These are phyloP conservation scores for Colletotrichum salicis DNA, from an alignment of 2,329 filamentous ascomycete genomes.

Conservation along the genomic window DNA sequence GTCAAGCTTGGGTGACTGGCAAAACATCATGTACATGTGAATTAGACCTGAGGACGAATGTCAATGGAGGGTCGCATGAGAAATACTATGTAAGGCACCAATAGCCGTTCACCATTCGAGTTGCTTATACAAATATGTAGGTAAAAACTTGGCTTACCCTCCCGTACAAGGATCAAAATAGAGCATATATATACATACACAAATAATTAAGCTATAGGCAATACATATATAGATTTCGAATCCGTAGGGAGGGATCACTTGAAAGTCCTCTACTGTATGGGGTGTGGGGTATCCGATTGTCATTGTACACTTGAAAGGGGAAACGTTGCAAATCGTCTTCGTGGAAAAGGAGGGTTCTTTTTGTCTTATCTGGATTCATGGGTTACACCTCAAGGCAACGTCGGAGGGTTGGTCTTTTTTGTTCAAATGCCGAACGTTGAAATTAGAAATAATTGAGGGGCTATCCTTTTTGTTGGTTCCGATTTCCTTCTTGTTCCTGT, in stretches of 20 bases:
- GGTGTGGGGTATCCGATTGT: neutral
- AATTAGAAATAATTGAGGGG: neutral
- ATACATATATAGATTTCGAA: neutral
- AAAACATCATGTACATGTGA: no score
- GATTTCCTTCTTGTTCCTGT: neutral
- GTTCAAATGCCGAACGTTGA: conserved; percentile 13
- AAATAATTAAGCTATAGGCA: neutral
- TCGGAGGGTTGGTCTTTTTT: neutral
- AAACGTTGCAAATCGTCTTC: neutral
- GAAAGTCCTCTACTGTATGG: neutral
- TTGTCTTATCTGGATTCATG: neutral
- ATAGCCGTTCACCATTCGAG: no score
- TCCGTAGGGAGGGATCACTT: neutral
- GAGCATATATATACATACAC: neutral
- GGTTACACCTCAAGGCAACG: conserved; percentile 7
- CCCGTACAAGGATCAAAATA: neutral
- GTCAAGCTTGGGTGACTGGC: no score
- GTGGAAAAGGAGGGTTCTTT: neutral
- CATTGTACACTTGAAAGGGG: conserved; percentile 1
- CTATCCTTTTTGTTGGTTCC: neutral
- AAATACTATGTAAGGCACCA: no score
- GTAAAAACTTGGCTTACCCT: neutral
- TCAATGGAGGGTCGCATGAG: no score
- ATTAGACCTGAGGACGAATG: no score
- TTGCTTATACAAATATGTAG: neutral